Evolutionary conservation across 2,329 filamentous ascomycete genomes (phyloP), one percentile per base, ranked within the genome.

Genomic region (Talaromyces sp.): DNA sequence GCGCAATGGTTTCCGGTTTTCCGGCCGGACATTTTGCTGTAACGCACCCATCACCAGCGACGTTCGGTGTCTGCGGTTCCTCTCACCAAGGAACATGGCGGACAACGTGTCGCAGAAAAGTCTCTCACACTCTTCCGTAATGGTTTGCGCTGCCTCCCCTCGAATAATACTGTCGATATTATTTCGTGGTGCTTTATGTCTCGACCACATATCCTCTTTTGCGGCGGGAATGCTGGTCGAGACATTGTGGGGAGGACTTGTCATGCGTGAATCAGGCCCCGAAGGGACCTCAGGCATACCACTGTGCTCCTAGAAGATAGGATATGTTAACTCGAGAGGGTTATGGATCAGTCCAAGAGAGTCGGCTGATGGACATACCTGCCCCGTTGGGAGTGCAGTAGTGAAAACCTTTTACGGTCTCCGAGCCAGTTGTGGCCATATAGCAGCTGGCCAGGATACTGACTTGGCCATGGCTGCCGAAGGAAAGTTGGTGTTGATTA

Each of bases 111-210:
- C 92, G 84, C 93, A 97, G 88, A 97, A 96, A 90, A 97, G 94
- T 86, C 93, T 97, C 93, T 97, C 93, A 97, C 93, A 96, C 92
- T 97, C 93, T 93, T 90, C 93, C 91, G 90, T 93, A 86, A 97
- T 96, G 84, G 89, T 89, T 83, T 91, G 88, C 90, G 92, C 89
- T 89, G 93, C 93, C 92, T 93, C 93, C 91, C 90, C 90, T 90
- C 80, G 56, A 45, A 3, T 59, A 59, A 59, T 59, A 59, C 31
- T 33, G 56, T 59, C 56, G 11, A 45, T 82, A 59, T 58, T 63
- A 73, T 79, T 77, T 79, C 80, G 80, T 75, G 71, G 70, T 69
- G 70, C 70, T 68, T 69, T 71, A 45, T 70, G 72, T 60, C 70
- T 73, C 64, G 75, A 67, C 71, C 69, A 73, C 27, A 66, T 71